Base-by-base conservation (phyloP, 1,284 basidiomycete species). In the Hymenochaete sp. region DNA sequence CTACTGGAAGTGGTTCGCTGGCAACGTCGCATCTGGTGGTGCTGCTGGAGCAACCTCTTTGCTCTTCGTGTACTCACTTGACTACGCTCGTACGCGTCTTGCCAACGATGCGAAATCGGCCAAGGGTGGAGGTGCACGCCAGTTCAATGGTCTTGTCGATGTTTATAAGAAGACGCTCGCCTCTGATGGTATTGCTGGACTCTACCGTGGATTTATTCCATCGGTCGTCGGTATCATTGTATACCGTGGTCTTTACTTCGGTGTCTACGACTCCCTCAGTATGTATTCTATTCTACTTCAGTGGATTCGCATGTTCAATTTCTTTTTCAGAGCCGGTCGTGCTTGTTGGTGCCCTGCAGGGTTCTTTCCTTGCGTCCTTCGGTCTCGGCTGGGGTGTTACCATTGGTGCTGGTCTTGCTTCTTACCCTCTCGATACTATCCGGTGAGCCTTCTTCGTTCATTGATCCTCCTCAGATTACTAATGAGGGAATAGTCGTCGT, bases 21-120 rank as follows among this genome's bases (percentile, higher is more conserved):
- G 88, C 57, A 95, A 95, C 65, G 81, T 97, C 56, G 92, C 92
- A 42, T 95, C 92, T 57, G 93, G 93, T 90, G 92, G 84, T 81
- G 92, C 86, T 57, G 92, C 92, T 64, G 92, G 92, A 83, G 92
- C 92, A 52, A 87, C 92, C 6, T 97, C 93, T 28, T 72, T 95
- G 45, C 82, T 97, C 63, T 96, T 97, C 67, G 93, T 96, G 66
- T 96, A 97, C 81, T 95, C 93, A 29, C 82, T 97, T 53, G 93
- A 96, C 61, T 95, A 92, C 61, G 93, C 93, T 54, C 91, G 93
- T 84, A 96, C 93, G 47, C 92, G 93, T 78, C 83, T 96, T 55
- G 92, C 93, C 64, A 95, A 93, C 67, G 93, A 97, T 62, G 88
- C 87, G 63, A 96, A 96, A 74, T 92, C 90, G 8, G 73, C 87